Percentiles rank a stretch among this genome's conserved stretches.
Conservation (phyloP, 305 asterid genomes). For the Caryopteris hybrid region DNA sequence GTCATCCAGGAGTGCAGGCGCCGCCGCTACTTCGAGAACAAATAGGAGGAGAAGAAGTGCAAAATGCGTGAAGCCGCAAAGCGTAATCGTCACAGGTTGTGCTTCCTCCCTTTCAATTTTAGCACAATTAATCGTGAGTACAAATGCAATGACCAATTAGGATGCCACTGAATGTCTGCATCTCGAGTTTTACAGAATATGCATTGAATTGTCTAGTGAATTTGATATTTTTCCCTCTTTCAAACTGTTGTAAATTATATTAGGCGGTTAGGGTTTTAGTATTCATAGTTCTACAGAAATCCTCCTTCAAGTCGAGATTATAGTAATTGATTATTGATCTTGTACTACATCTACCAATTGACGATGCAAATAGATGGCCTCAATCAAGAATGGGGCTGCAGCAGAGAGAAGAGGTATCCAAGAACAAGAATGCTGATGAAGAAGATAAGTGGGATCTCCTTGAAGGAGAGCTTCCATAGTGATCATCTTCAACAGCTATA, state of each 20-base stretch:
- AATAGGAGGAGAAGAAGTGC: constrained; percentile 66
- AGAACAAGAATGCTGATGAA: constrained; percentile 35
- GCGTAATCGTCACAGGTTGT: constrained; percentile 39
- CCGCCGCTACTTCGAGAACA: constrained; percentile 55
- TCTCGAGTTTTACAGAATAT: no score
- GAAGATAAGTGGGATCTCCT: constrained; percentile 83
- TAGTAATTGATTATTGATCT: no score
- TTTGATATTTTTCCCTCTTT: no score
- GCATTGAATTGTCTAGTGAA: not conserved
- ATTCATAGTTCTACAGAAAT: no score
- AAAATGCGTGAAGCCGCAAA: constrained; percentile 64
- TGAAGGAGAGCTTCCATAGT: constrained; percentile 42
- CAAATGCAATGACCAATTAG: no score
- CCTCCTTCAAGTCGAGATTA: no score
- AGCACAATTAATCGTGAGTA: no score
- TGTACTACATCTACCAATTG: no score
- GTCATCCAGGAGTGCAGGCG: no score
- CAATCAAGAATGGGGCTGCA: constrained; percentile 20
- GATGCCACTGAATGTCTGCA: no score
- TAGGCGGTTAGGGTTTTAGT: no score
- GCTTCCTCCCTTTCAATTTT: not conserved
- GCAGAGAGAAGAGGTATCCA: constrained; percentile 30
- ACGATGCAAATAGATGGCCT: constrained; percentile 37
- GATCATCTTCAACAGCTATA: constrained; percentile 27
- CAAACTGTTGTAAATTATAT: no score